Base-by-base conservation (phyloP, 495 filamentous ascomycete species). In the Delitschia confertaspora region DNA sequence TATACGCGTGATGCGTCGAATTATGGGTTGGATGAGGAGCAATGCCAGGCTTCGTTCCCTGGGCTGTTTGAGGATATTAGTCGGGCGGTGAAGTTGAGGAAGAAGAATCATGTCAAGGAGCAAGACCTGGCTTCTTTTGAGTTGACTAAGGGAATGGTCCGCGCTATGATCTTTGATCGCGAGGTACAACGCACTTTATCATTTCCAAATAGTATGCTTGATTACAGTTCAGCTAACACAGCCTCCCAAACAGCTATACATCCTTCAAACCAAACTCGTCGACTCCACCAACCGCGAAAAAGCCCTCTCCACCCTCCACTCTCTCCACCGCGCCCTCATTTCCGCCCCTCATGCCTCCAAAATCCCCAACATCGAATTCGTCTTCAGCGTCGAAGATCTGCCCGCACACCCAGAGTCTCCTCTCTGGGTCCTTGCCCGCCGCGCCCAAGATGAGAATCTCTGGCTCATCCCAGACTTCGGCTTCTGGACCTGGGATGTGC, bases 381-480 rank as follows among this genome's bases (percentile, higher is more conserved):
- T 67, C 9, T 67, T 80, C 52, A 62, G 60, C 18, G 60, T 73
- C 3, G 69, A 74, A 45, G 75, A 80, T 45, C 66, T 70, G 33
- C 61, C 69, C 0, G 56, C 67, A 42, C 33, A 57, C 2, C 58
- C 65, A 3, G 35, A 42, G 4, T 65, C 63, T 7, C 53, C 64
- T 14, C 64, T 73, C 9, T 80, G 76, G 75, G 64, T 66, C 6
- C 70, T 71, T 50, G 62, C 75, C 3, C 62, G 74, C 42, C 48
- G 55, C 11, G 40, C 45, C 7, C 47, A 53, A 18, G 68, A 79
- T 27, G 52, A 62, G 0, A 60, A 66, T 9, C 61, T 69, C 37
- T 88, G 84, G 76, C 55, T 84, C 3, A 82, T 88, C 65, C 84
- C 85, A 0, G 82, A 88, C 64, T 88, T 88, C 59, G 73, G 76